A percentile compares a stretch with the other conserved stretches of the same genome.
phyloP scores from a whole-genome alignment of 2,329 filamentous ascomycete genomes.

The Trichoderma pleuroti region DNA sequence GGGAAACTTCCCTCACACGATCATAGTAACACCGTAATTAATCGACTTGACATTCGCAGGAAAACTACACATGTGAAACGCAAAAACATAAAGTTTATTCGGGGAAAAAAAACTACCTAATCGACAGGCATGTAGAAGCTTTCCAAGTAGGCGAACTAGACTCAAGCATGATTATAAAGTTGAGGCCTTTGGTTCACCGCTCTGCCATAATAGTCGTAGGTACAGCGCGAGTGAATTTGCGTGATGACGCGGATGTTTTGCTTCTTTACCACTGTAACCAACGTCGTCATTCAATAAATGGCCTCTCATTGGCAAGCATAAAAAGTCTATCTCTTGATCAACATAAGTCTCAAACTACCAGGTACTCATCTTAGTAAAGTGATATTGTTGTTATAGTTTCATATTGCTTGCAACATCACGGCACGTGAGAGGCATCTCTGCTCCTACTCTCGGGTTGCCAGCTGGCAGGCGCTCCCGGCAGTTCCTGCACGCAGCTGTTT shows the following conservation, averaged over 20 bases:
- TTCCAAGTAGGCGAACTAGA: neutral
- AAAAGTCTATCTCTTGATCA: neutral
- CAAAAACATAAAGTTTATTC: neutral
- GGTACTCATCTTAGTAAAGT: neutral
- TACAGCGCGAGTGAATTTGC: neutral
- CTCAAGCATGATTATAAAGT: neutral
- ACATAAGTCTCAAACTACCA: no score
- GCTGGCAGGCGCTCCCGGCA: neutral
- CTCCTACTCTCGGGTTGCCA: neutral
- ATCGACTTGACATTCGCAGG: no score
- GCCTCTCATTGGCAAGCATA: neutral
- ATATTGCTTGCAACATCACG: neutral
- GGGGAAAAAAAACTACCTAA: neutral
- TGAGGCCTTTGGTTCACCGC: neutral
- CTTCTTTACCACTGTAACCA: neutral
- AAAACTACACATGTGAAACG: no score
- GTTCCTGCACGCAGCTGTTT: neutral
- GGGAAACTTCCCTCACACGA: neutral
- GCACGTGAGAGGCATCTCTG: conserved; percentile 6
- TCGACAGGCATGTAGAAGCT: no score
- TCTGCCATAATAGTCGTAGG: neutral
- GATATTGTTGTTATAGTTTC: neutral
- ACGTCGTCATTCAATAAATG: neutral
- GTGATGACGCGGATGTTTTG: neutral
- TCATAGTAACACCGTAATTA: neutral